Evolutionary conservation across 331 rosid species (phyloP).

Genomic region (Pyrus hybrid): DNA sequence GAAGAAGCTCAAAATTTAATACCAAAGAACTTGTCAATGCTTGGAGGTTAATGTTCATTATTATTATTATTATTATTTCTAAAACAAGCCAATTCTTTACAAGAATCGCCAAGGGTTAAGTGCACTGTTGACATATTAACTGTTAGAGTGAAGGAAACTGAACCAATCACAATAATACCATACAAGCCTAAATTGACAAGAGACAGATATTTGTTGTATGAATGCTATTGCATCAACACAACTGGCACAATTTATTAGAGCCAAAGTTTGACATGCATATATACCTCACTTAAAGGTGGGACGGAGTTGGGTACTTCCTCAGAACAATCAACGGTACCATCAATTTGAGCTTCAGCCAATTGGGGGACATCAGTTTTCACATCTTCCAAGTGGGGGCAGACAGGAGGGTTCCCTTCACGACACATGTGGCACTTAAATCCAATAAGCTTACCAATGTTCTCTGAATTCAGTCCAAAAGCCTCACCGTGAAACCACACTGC

Average conservation of each 20-base stretch:
- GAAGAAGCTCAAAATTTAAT: neutral
- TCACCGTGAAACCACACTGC: constrained; percentile 95
- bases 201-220: neutral
- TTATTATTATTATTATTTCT: no score
- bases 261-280: constrained; percentile 4
- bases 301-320: constrained; percentile 54
- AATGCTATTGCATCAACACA: neutral
- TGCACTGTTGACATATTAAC: neutral
- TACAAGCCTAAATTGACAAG: neutral
- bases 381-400: constrained; percentile 50
- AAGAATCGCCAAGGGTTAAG: neutral
- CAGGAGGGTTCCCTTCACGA: constrained; percentile 53
- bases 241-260: neutral
- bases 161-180: neutral
- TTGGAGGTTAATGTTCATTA: neutral
- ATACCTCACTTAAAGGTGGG: constrained; percentile 58
- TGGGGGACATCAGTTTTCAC: constrained; percentile 28
- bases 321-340: constrained; percentile 33
- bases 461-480: constrained; percentile 69
- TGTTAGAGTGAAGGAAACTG: neutral
- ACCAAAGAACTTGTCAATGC: neutral
- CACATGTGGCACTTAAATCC: constrained; percentile 91
- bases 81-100: neutral
- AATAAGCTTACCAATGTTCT: constrained; percentile 45
- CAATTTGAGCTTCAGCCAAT: constrained; percentile 30